phyloP scores from a whole-genome alignment of 371 early-diverging fungal species.

The Nematocida ironsii region DNA sequence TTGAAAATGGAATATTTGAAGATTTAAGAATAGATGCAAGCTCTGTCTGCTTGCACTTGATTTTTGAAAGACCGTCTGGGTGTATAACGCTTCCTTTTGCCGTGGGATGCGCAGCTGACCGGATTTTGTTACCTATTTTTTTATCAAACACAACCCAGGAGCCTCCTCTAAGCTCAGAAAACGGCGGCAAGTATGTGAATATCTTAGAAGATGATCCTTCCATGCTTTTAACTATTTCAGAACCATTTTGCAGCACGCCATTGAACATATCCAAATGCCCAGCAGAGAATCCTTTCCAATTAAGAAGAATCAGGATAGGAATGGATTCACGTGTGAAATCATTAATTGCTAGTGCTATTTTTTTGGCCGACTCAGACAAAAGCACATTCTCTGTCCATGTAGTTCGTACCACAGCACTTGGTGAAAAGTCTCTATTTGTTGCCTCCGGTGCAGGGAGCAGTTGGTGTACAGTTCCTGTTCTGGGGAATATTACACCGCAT shows the following conservation, averaged over 20 bases:
- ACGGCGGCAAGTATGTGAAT: slow-evolving; percentile 87
- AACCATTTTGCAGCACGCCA: slow-evolving; percentile 89
- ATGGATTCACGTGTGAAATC: slow-evolving; percentile 94
- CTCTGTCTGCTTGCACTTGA: slow-evolving; percentile 79
- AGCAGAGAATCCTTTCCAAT: slow-evolving; percentile 98
- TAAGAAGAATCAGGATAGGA: slow-evolving; percentile 92
- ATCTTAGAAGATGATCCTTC: slow-evolving; percentile 85
- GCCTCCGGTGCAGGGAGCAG: slow-evolving; percentile 70
- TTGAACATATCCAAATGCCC: slow-evolving; percentile 96
- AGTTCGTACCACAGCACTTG: slow-evolving; percentile 57
- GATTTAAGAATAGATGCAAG: slow-evolving; percentile 3
- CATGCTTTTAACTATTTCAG: slow-evolving; percentile 90
- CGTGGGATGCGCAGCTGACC: slow-evolving; percentile 86
- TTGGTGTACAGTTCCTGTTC: slow-evolving; percentile 88
- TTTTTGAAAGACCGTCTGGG: slow-evolving; percentile 93
- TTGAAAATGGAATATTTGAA: neutral
- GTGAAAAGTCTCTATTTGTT: neutral
- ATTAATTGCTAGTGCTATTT: slow-evolving; percentile 92
- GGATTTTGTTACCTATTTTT: slow-evolving; percentile 92
- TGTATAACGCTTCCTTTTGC: slow-evolving; percentile 90
- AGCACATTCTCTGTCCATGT: slow-evolving; percentile 92
- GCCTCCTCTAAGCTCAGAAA: slow-evolving; percentile 93
- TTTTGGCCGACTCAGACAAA: slow-evolving; percentile 93
- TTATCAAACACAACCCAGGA: slow-evolving; percentile 97
- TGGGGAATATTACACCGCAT: slow-evolving; percentile 91